Evolutionary conservation across 495 filamentous ascomycete species (phyloP).

Genomic region (Hyaloscypha finlandica): DNA sequence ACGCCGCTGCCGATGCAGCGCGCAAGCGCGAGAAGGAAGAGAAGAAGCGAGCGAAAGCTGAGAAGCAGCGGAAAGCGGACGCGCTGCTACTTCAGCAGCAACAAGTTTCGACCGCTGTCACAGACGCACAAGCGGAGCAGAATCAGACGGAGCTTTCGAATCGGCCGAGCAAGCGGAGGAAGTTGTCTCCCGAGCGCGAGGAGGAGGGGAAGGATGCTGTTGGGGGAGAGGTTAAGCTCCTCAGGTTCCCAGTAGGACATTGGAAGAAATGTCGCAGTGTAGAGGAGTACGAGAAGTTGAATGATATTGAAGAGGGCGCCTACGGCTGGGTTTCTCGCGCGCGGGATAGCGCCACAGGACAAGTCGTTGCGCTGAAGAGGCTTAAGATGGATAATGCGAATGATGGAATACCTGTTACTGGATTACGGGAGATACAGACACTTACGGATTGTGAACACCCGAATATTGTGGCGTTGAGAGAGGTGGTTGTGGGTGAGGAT

Average conservation of each 20-base stretch:
- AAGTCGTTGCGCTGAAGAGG: conserved; percentile 91
- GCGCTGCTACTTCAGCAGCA: conserved; percentile 33
- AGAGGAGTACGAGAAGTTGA: conserved; percentile 87
- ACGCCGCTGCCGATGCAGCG: conserved; percentile 69
- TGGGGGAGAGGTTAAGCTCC: conserved; percentile 43
- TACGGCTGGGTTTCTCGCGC: conserved; percentile 95
- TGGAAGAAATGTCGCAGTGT: conserved; percentile 81
- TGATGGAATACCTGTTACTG: conserved; percentile 91
- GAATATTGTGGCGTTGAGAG: conserved; percentile 77
- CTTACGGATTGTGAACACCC: conserved; percentile 58
- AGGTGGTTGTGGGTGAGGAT: conserved; percentile 81
- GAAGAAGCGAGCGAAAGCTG: conserved; percentile 82
- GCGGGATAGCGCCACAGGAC: conserved; percentile 73
- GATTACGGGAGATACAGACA: conserved; percentile 79
- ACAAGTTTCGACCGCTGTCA: conserved; percentile 41
- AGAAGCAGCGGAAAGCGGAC: conserved; percentile 75
- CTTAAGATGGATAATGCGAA: conserved; percentile 86
- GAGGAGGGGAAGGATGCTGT: background rate
- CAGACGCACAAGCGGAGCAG: conserved; percentile 48
- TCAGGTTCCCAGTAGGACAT: conserved; percentile 68
- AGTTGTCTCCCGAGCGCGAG: conserved; percentile 35
- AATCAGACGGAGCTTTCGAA: conserved; percentile 38
- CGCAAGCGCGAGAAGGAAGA: conserved; percentile 86
- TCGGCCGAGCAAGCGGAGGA: conserved; percentile 58
- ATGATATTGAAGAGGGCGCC: conserved; percentile 95